Conservation (phyloP, 306 rosid species). For the Vigna angularis region DNA sequence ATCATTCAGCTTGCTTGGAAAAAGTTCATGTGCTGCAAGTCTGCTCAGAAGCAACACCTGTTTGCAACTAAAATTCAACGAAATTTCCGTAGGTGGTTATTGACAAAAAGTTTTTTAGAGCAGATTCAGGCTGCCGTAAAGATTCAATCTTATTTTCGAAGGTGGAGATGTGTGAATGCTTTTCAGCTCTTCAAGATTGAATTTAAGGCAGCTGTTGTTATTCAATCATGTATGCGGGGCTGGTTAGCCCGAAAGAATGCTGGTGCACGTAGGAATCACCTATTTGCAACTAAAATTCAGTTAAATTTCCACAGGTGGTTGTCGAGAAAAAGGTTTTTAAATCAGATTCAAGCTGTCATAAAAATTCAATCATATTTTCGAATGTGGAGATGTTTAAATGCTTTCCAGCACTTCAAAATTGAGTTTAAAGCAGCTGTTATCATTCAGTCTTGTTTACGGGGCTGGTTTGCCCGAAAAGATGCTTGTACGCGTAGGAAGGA, state of each 20-base stretch:
- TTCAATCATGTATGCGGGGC: conserved; percentile 76
- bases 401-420: conserved; percentile 56
- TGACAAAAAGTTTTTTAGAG: conserved; percentile 61
- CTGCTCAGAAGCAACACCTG: conserved; percentile 49
- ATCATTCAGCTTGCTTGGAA: conserved; percentile 66
- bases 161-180: conserved; percentile 67
- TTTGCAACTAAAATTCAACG: conserved; percentile 72
- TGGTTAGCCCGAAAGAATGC: conserved; percentile 70
- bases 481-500: conserved; percentile 53
- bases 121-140: conserved; percentile 62
- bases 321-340: conserved; percentile 60
- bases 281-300: conserved; percentile 73
- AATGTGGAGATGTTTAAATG: conserved; percentile 68
- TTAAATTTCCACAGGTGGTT: conserved; percentile 65
- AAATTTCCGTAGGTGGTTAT: conserved; percentile 62
- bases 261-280: conserved; percentile 49
- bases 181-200: conserved; percentile 55
- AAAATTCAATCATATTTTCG: conserved; percentile 72
- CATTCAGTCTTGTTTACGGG: conserved; percentile 76
- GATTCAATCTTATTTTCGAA: conserved; percentile 73
- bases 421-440: conserved; percentile 55
- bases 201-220: conserved; percentile 56
- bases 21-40: conserved; percentile 43
- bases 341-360: conserved; percentile 60
- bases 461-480: conserved; percentile 69